Percentiles rank a stretch among this genome's conserved stretches.
phyloP scores from a whole-genome alignment of 495 filamentous ascomycete genomes.

The Penicillium malachiteum region DNA sequence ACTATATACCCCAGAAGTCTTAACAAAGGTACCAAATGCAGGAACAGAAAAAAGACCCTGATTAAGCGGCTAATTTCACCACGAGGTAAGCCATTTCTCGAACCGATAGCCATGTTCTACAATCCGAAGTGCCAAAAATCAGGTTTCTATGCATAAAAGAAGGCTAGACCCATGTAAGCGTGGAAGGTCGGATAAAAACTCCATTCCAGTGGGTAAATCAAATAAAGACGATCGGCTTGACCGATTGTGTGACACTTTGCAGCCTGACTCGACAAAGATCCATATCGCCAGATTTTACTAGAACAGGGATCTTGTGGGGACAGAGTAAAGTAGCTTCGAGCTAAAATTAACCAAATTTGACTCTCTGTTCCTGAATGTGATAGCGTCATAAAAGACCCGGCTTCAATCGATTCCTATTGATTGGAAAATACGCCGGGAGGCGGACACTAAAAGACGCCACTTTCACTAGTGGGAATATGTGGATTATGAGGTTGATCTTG shows the following conservation, averaged over 20 bases:
- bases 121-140: not conserved
- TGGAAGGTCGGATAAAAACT: not conserved
- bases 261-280: not conserved
- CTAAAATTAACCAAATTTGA: not conserved
- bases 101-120: not conserved
- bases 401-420: no score
- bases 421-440: not conserved
- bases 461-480: not conserved
- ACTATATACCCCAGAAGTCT: not conserved
- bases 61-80: not conserved
- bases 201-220: not conserved
- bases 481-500: not conserved
- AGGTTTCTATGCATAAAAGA: not conserved
- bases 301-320: not conserved
- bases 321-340: not conserved
- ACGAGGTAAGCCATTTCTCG: not conserved
- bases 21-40: not conserved
- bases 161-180: not conserved
- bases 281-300: not conserved
- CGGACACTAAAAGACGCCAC: slow-evolving; percentile 1
- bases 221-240: not conserved
- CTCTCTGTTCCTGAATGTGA: not conserved
- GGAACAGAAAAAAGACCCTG: not conserved
- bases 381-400: not conserved
- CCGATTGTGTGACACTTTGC: not conserved